phyloP scores from a whole-genome alignment of 306 rosid genomes.

The Trifolium fragiferum region DNA sequence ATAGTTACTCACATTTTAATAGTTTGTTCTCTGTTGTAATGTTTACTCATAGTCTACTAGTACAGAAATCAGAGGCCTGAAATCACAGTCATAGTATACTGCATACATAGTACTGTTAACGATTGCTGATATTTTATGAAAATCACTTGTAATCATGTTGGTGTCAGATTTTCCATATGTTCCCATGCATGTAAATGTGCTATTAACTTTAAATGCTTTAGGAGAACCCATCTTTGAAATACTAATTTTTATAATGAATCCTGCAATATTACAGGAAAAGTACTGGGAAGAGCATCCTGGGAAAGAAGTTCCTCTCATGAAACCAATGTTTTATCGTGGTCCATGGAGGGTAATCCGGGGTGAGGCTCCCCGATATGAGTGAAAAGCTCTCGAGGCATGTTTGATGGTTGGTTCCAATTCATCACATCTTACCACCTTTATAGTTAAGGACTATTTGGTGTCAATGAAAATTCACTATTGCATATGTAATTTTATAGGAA shows the following conservation, averaged over 20 bases:
- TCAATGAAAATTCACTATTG: constrained; percentile 6
- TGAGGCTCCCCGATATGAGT: constrained; percentile 46
- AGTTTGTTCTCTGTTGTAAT: neutral
- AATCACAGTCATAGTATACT: neutral
- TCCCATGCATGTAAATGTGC: neutral
- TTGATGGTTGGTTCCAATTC: constrained; percentile 13
- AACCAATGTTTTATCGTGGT: constrained; percentile 74
- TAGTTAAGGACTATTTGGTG: constrained; percentile 6
- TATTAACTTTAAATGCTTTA: neutral
- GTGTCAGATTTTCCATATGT: neutral
- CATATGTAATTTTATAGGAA: neutral
- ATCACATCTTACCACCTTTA: neutral
- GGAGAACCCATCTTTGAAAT: neutral
- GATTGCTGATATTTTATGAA: neutral
- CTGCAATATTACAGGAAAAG: constrained; percentile 63
- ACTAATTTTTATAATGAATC: neutral
- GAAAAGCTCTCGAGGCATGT: constrained; percentile 40
- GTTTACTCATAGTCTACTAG: neutral
- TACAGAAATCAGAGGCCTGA: neutral
- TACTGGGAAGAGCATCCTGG: constrained; percentile 96
- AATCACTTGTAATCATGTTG: constrained; percentile 4
- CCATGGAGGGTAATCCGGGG: constrained; percentile 49
- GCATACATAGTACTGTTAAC: neutral
- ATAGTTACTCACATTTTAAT: neutral
- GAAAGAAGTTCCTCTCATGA: constrained; percentile 75